Base-by-base conservation (phyloP, 192 early-diverging fungal species). In the Coemansia sp. region DNA sequence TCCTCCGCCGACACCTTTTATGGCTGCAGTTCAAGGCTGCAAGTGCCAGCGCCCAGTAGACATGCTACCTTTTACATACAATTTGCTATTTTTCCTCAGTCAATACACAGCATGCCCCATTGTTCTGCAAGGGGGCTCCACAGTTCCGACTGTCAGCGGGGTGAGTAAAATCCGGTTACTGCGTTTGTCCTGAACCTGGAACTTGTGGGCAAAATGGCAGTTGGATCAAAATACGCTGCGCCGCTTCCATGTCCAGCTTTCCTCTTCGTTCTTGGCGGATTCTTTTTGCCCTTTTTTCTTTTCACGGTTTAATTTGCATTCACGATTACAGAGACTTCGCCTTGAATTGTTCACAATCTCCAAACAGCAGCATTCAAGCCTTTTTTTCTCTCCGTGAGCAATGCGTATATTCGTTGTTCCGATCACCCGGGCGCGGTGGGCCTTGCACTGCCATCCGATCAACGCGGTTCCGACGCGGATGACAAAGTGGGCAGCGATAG, bases 361-460 rank as follows among this genome's bases (percentile, higher is more conserved):
- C n/a, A n/a, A n/a, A n/a, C 42, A 11, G 45, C 19, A 18, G 23
- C 45, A 47, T 47, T 47, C 2, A 47, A 22, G 19, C 11, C 45
- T 18, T 9, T 8, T 6, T 44, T 44, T 3, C 22, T n/a, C n/a
- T n/a, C n/a, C n/a, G n/a, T n/a, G n/a, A n/a, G n/a, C 11, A 14
- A 79, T 79, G 76, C 69, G 76, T 19, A 59, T 79, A 45, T 79
- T 72, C 33, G 65, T 72, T 11, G 62, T 79, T 21, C 76, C 76
- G 19, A 56, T 79, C 19, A 79, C 76, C 2, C 43, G 70, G 22
- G 61, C 53, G 28, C 76, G 48, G 22, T 79, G 76, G 76, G 76
- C 76, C 49, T 47, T 79, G 44, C 76, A 79, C 53, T 79, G 76
- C 49, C 63, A 69, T 27, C 76, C 76, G 52, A 49, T 71, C 35